Conservation (phyloP, 2,329 filamentous ascomycete genomes). For the Hypoxylon sp. region DNA sequence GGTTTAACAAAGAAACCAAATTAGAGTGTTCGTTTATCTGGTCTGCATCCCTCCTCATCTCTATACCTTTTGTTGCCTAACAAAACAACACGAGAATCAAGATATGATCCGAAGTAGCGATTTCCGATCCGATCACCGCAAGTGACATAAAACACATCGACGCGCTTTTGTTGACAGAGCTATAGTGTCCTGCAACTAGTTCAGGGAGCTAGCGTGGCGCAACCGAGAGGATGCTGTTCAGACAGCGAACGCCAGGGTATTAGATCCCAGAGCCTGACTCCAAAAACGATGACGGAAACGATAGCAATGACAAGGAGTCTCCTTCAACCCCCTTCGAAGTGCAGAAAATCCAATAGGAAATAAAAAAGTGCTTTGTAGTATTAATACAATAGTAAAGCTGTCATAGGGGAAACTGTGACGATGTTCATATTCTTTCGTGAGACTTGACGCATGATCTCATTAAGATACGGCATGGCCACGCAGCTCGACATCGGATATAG, state of each 20-base stretch:
- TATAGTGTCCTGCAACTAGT: neutral
- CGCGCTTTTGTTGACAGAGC: neutral
- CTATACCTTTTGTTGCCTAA: neutral
- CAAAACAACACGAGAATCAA: neutral
- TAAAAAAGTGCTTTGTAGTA: neutral
- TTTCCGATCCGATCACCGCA: neutral
- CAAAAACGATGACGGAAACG: neutral
- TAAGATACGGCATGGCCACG: too few relatives aligned
- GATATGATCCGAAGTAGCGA: neutral
- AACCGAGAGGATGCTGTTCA: neutral
- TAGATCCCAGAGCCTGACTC: neutral
- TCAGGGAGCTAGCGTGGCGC: neutral
- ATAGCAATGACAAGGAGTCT: neutral
- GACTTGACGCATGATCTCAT: too few relatives aligned
- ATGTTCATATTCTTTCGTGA: too few relatives aligned
- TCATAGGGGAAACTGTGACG: too few relatives aligned
- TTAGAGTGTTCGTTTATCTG: too few relatives aligned
- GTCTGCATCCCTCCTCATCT: too few relatives aligned
- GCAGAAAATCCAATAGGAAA: neutral
- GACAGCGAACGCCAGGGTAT: neutral
- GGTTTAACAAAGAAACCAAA: too few relatives aligned
- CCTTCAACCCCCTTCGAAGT: neutral
- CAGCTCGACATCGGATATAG: too few relatives aligned
- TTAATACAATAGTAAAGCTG: too few relatives aligned
- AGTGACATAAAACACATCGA: neutral